Evolutionary conservation across 805 yeast genomes (phyloP).

Genomic region (Tetrapisispora fleetii): DNA sequence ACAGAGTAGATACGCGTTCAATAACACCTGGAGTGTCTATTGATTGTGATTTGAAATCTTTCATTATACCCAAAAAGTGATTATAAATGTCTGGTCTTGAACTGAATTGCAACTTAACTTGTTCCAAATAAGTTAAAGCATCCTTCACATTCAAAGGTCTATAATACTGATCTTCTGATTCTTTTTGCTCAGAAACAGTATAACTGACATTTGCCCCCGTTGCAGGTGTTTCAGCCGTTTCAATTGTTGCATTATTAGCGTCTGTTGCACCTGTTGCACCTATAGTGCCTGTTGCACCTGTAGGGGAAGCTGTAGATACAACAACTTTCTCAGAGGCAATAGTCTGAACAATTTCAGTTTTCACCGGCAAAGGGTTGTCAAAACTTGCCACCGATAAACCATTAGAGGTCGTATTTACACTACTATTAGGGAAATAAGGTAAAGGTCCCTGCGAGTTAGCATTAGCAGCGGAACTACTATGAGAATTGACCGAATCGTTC

Average conservation of each 20-base stretch:
- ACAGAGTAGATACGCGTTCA: slow-evolving; percentile 83
- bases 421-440: slow-evolving; percentile 10
- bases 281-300: no score
- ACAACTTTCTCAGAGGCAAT: background rate
- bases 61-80: slow-evolving; percentile 94
- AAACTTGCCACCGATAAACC: slow-evolving; percentile 21
- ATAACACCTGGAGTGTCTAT: slow-evolving; percentile 98
- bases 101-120: slow-evolving; percentile 86
- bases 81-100: slow-evolving; percentile 93
- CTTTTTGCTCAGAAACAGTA: slow-evolving; percentile 7
- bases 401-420: background rate
- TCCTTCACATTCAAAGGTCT: slow-evolving; percentile 91
- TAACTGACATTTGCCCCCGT: slow-evolving; percentile 1
- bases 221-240: background rate
- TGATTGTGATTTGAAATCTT: slow-evolving; percentile 91
- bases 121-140: slow-evolving; percentile 90
- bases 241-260: background rate
- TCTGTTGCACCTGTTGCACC: no score
- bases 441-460: slow-evolving; percentile 2
- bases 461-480: slow-evolving; percentile 8
- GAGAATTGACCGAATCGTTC: background rate
- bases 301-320: no score
- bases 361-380: slow-evolving; percentile 21
- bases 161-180: slow-evolving; percentile 30
- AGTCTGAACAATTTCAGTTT: slow-evolving; percentile 5